Evolutionary conservation across 73 alveolate species (phyloP), one percentile per base, ranked within the genome.

Genomic region (Loxodes magnus): DNA sequence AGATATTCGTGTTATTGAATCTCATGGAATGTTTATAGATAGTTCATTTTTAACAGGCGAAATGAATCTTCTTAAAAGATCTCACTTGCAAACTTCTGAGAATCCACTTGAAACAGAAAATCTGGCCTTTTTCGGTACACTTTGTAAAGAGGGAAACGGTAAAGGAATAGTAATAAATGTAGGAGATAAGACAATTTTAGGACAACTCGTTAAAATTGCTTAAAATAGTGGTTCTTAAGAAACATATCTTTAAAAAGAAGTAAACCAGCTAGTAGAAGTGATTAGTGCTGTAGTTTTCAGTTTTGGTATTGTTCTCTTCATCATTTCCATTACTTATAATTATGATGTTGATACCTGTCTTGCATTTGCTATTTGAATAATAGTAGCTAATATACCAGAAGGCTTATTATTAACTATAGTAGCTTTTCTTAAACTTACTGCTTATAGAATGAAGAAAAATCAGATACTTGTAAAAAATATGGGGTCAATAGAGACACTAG

Each of bases 401-500:
- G 77, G 77, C 21, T 66, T 77, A 5, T 17, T 66, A 24, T 36
- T 57, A 20, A 64, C 79, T 66, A 69, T 77, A 19, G 64, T 78
- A 15, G 71, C 57, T 19, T 50, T 74, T 43, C 72, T 77, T 22
- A 83, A 82, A 7, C 24, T 77, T 5, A 65, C 83, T 26, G 82
- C 87, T 26, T 25, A 74, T 29, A 64, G 57, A 64, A 55, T 77
- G 77, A 64, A 61, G 21, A 65, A 35, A 19, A 42, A 69, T 37
- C 23, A 38, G 30, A 76, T 77, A 17, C 57, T 77, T 39, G 94
- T 85, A 44, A 85, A 79, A 67, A 82, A 85, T 44, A 51, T 82
- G 17, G 82, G 78, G 42, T 63, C 91, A 7, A 83, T 85, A 29
- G 96, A 85, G 28, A 74, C 86, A 29, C 59, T 82, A 20, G 92